Base-by-base conservation (phyloP, 768 basidiomycete species). In the Agaricus blazei region DNA sequence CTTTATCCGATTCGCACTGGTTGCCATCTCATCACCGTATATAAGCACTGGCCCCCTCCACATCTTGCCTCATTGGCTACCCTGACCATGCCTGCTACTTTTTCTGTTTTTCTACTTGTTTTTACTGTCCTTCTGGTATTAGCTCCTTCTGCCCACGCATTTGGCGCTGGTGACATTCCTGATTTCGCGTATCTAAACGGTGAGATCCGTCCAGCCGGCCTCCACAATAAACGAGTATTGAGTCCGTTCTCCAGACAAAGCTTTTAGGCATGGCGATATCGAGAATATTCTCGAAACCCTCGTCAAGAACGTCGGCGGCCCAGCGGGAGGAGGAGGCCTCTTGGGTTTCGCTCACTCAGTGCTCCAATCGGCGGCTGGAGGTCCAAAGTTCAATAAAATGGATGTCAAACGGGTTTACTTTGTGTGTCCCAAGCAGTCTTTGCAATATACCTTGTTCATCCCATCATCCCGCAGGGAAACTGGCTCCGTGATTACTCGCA, bases 251-350 rank as follows among this genome's bases (percentile, higher is more conserved):
- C 26, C 60, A 81, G 82, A 82, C 67, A 88, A 85, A 66, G 87
- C 87, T 0, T 90, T 84, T 68, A 74, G 86, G 49, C 87, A 88
- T 73, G 85, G 87, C 12, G 88, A 90, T 63, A 88, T 88, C 48
- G 87, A 88, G 70, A 80, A 81, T 62, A 76, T 85, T 58, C 76
- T 88, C 27, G 76, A 78, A 36, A 75, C 74, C n/a, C 68, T 86
- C 5, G 76, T 76, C 50, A 87, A 87, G 64, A 72, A 75, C 38
- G 80, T 75, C 9, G 80, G 81, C 14, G 70, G 72, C 53, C 70
- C 68, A 27, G 73, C 72, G 11, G 59, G 68, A 24, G 71, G 70
- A 11, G 76, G 76, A 28, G 75, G 72, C 37, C 69, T 86, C 52
- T 63, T 87, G 19, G 74, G 75, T 4, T 71, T 84, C 52, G 81